Evolutionary conservation across 768 basidiomycete species (phyloP).

Genomic region (Phaffia tasmanica): DNA sequence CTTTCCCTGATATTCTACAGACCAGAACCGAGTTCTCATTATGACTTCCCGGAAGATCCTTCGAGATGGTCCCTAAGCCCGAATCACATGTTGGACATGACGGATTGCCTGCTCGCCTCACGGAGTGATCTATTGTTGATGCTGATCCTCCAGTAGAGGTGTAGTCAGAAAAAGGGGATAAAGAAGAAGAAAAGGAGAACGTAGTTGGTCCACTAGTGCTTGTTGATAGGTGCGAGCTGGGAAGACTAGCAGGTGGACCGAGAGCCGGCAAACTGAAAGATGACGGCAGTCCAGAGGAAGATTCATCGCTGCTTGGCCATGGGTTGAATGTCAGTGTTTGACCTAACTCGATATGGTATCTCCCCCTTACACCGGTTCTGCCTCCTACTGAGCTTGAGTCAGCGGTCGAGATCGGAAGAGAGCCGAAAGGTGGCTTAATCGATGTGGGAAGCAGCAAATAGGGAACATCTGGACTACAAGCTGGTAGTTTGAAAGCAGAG

Average conservation of each 20-base stretch:
- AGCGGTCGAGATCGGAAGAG: not conserved
- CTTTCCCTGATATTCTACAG: slow-evolving; percentile 76
- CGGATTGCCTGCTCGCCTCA: slow-evolving; percentile 26
- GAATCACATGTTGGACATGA: slow-evolving; percentile 81
- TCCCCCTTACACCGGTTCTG: no score
- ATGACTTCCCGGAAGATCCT: slow-evolving; percentile 81
- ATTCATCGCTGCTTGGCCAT: not conserved
- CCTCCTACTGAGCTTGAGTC: no score
- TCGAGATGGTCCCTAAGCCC: slow-evolving; percentile 58
- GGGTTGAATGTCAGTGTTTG: not conserved
- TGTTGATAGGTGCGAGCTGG: slow-evolving; percentile 31
- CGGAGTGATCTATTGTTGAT: no score
- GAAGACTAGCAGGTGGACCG: slow-evolving; percentile 20
- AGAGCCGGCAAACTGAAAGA: not conserved
- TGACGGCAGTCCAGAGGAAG: not conserved
- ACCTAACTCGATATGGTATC: no score
- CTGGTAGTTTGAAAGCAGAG: slow-evolving; percentile 75
- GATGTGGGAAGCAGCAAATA: slow-evolving; percentile 13
- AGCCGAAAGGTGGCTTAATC: slow-evolving; percentile 14
- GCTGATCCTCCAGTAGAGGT: not conserved
- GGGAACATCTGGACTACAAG: slow-evolving; percentile 48
- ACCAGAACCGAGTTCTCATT: slow-evolving; percentile 94
- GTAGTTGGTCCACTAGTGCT: slow-evolving; percentile 31
- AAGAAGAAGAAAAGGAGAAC: slow-evolving; percentile 31
- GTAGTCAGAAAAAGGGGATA: not conserved